Evolutionary conservation across 306 rosid species (phyloP).

Genomic region (Ceratonia siliqua): DNA sequence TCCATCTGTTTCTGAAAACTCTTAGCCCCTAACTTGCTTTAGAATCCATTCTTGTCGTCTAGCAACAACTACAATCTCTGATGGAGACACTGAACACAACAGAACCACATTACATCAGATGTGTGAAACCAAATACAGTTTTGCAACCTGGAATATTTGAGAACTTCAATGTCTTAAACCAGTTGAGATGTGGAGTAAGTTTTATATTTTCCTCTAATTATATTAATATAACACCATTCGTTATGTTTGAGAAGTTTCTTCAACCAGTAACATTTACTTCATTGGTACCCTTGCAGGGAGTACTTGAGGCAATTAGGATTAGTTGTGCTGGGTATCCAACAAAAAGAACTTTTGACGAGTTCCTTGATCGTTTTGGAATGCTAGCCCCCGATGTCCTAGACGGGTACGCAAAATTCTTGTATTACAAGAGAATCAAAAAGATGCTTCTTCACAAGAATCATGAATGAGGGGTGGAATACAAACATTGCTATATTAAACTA

Average conservation of each 20-base stretch:
- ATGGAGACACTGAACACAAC: conserved; percentile 86
- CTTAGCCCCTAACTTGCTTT: conserved; percentile 33
- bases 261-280: neutral
- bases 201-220: neutral
- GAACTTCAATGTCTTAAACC: conserved; percentile 77
- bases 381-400: conserved; percentile 81
- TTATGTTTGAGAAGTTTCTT: neutral
- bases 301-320: conserved; percentile 84
- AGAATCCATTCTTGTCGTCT: conserved; percentile 36
- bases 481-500: conserved; percentile 17
- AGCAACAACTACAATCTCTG: conserved; percentile 90
- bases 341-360: conserved; percentile 81
- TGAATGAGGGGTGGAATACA: conserved; percentile 16
- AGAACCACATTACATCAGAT: conserved; percentile 91
- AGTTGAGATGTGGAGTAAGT: conserved; percentile 87
- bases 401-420: conserved; percentile 54
- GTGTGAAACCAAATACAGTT: conserved; percentile 88
- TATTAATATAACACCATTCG: conserved; percentile 7
- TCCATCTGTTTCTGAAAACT: conserved; percentile 20
- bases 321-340: conserved; percentile 96
- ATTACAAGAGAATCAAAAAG: conserved; percentile 16
- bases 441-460: neutral
- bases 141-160: conserved; percentile 91
- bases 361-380: conserved; percentile 89
- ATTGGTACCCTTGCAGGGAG: conserved; percentile 63